Conservation (phyloP, 208 protist species). For the Acanthamoeba triangularis region DNA sequence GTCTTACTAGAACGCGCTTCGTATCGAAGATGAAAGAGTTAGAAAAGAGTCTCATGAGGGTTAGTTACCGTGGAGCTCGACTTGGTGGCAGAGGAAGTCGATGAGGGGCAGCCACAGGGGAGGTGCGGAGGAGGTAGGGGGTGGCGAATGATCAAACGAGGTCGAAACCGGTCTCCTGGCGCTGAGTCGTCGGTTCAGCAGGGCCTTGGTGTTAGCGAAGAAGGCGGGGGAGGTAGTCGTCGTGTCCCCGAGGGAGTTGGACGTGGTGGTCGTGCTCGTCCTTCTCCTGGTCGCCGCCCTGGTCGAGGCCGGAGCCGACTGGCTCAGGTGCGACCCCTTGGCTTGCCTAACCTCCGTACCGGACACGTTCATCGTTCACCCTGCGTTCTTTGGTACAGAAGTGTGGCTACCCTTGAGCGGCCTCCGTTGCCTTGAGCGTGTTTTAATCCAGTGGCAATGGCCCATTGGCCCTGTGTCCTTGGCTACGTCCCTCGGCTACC, state of each 20-base stretch:
- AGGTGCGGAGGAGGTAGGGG: not conserved
- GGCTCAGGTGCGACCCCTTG: too few species aligned
- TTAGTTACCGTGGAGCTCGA: not conserved
- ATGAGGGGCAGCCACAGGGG: constrained; percentile 29
- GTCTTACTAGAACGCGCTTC: not conserved
- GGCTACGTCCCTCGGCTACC: too few species aligned
- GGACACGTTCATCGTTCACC: too few species aligned
- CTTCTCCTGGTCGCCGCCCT: not conserved
- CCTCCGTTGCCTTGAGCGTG: too few species aligned
- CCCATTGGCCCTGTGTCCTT: too few species aligned
- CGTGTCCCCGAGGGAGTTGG: not conserved
- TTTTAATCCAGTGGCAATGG: too few species aligned
- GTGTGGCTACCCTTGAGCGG: too few species aligned
- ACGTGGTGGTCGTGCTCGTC: not conserved
- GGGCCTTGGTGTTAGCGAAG: too few species aligned
- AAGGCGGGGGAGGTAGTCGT: too few species aligned
- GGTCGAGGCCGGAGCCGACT: not conserved
- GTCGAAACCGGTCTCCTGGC: not conserved
- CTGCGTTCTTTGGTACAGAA: too few species aligned
- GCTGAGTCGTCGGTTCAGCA: too few species aligned
- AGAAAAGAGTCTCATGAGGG: not conserved
- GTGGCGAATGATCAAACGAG: not conserved
- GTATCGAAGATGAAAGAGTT: not conserved
- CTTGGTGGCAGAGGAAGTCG: not conserved
- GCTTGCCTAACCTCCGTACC: too few species aligned